Conservation (phyloP, 495 filamentous ascomycete species). For the Oleoguttula mirabilis region DNA sequence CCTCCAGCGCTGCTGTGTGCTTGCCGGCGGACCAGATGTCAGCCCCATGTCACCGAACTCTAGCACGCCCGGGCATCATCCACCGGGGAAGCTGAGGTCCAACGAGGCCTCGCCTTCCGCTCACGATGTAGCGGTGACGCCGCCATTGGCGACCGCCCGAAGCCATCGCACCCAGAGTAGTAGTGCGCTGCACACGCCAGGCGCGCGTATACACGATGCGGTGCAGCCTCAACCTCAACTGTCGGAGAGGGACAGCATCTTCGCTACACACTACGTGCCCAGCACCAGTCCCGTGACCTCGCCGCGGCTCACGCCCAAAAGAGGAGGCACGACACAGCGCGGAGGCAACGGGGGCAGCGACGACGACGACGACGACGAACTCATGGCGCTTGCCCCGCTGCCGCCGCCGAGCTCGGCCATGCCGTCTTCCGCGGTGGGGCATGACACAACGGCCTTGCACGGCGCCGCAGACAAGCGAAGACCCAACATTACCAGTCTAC, state of each 20-base stretch:
- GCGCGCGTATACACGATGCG: constrained; percentile 8
- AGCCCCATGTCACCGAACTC: constrained; percentile 13
- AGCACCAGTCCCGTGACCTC: constrained; percentile 42
- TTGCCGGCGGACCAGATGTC: constrained; percentile 11
- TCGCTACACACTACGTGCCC: constrained; percentile 47
- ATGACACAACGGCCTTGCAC: too few relatives aligned
- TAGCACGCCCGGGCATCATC: constrained; percentile 3
- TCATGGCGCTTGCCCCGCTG: constrained; percentile 5
- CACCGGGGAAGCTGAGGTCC: constrained; percentile 4
- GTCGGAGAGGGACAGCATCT: constrained; percentile 52
- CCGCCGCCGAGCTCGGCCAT: neutral
- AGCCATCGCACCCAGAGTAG: too few relatives aligned
- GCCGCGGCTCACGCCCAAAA: constrained; percentile 15
- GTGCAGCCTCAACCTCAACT: constrained; percentile 43
- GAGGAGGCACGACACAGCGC: constrained; percentile 2
- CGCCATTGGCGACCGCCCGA: neutral
- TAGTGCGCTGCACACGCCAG: neutral
- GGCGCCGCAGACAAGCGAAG: neutral
- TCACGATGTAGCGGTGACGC: constrained; percentile 10
- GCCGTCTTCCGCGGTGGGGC: neutral
- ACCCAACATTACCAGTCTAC: constrained; percentile 12
- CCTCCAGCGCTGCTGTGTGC: neutral
- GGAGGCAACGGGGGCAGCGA: constrained; percentile 7
- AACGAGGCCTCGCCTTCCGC: constrained; percentile 1
- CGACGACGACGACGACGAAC: neutral